Base-by-base conservation (phyloP, 345 rosid species). In the Erucastrum elatum region DNA sequence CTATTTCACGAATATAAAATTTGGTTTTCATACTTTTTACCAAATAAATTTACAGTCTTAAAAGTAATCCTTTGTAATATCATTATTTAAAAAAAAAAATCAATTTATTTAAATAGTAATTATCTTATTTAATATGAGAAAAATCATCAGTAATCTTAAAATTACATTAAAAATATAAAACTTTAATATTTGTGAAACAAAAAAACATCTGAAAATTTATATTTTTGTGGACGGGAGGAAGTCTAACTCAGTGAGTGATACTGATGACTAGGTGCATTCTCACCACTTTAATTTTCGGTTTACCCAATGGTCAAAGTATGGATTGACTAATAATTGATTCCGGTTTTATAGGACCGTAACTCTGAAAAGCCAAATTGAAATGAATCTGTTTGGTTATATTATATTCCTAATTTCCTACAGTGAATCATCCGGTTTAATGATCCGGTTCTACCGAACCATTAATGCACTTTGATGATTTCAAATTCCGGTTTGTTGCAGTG, bases 401-500 rank as follows among this genome's bases (percentile, higher is more conserved):
- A n/a, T n/a, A n/a, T n/a, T n/a, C n/a, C n/a, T n/a, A n/a, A n/a
- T n/a, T n/a, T n/a, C n/a, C n/a, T n/a, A n/a, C n/a, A n/a, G n/a
- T n/a, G 51, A 44, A 44, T 44, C 51, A 2, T 69, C 25, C 31
- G 80, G 80, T 69, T 56, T 33, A 68, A 3, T 8, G 25, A 13
- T 30, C 26, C 21, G 70, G 39, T 26, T 75, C n/a, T 0, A 2
- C 10, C 10, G n/a, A 72, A 71, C 63, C 67, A 1, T 13, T 31
- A n/a, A 72, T 2, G 61, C 0, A 61, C 56, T 7, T 39, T 51
- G 2, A 34, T 64, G 25, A 65, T 63, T 31, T 63, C 0, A n/a
- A 31, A 10, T 6, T 62, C 3, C 8, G 77, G 31, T 64, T 64
- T 65, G 27, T 56, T 78, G 75, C 86, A 90, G 90, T 72, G 83